Evolutionary conservation across 306 rosid species (phyloP), one percentile per base, ranked within the genome.

Genomic region (Quercus variabilis): DNA sequence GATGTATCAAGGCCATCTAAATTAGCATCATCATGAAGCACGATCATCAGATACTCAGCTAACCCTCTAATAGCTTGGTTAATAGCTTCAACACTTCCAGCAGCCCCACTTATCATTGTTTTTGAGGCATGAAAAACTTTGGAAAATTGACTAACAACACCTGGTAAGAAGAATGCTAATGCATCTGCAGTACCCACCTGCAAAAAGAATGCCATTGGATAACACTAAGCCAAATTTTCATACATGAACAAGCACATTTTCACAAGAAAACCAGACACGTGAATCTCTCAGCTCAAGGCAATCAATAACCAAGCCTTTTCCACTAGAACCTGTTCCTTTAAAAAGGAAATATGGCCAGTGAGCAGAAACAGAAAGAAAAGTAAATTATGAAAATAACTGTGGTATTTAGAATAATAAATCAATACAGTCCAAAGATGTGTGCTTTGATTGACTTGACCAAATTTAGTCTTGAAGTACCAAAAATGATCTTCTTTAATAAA

Each of bases 91-190:
- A 76, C 84, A 75, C 91, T 94, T 79, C 97, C 99, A 69, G 90
- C 93, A 74, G 97, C 97, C 76, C 99, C 99, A 91, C 99, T 90
- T 57, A 51, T 83, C 89, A 91, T 89, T 69, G 87, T 83, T 85
- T 91, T 91, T 68, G 95, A 88, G 80, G 91, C 81, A 74, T 74
- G 93, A 84, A 94, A 84, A 69, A 94, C 97, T 85, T 91, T 94
- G 58, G 94, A 80, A 87, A 91, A 87, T 70, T 92, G 93, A 83
- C 97, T 91, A 71, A 91, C 97, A 85, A 90, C 88, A 56, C 99
- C 99, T 73, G 99, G 99, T 83, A 94, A 87, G 85, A 94, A 94
- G 87, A 92, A 94, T 82, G 97, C 97, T 69, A 92, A 91, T 69
- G 94, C 92, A 80, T 92, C 99, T 78, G 97, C 97, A 73, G 90